phyloP scores from a whole-genome alignment of 2,329 filamentous ascomycete species.

The Colletotrichum sublineola region DNA sequence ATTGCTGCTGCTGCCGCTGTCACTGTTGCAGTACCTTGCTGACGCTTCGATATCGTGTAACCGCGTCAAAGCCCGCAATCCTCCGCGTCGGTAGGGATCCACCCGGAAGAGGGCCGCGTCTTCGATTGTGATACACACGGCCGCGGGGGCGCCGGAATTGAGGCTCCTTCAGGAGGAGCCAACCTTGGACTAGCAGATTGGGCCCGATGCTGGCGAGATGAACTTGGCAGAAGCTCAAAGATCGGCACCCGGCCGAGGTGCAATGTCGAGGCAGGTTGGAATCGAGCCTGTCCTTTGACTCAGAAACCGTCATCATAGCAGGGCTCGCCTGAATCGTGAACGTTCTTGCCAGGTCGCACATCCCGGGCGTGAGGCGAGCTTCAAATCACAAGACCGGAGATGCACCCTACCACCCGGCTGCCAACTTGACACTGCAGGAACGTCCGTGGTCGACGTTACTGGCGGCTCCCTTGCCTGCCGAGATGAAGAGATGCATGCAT shows the following conservation, averaged over 20 bases:
- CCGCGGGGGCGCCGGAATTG: conserved; percentile 29
- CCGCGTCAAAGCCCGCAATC: conserved; percentile 15
- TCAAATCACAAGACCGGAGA: conserved; percentile 32
- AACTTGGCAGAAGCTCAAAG: conserved; percentile 39
- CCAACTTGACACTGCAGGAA: conserved; percentile 34
- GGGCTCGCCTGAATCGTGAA: conserved; percentile 34
- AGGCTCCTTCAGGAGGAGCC: conserved; percentile 22
- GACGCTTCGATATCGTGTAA: conserved; percentile 28
- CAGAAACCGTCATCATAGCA: conserved; percentile 32
- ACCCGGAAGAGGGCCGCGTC: conserved; percentile 30
- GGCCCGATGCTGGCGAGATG: conserved; percentile 27
- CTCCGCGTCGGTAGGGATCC: conserved; percentile 25
- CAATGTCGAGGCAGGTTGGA: conserved; percentile 26
- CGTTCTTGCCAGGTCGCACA: conserved; percentile 25
- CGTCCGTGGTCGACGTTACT: conserved; percentile 8
- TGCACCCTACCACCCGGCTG: conserved; percentile 19
- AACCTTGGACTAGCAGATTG: conserved; percentile 11
- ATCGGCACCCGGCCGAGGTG: conserved; percentile 41
- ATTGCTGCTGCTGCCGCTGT: background rate
- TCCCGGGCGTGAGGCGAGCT: conserved; percentile 38
- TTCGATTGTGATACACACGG: conserved; percentile 39
- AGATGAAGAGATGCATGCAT: conserved; percentile 24
- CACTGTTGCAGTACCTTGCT: background rate
- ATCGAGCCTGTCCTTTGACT: conserved; percentile 33
- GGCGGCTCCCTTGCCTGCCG: conserved; percentile 39